Conservation (phyloP, 169 alveolate species). For the Plasmodium malariae region DNA sequence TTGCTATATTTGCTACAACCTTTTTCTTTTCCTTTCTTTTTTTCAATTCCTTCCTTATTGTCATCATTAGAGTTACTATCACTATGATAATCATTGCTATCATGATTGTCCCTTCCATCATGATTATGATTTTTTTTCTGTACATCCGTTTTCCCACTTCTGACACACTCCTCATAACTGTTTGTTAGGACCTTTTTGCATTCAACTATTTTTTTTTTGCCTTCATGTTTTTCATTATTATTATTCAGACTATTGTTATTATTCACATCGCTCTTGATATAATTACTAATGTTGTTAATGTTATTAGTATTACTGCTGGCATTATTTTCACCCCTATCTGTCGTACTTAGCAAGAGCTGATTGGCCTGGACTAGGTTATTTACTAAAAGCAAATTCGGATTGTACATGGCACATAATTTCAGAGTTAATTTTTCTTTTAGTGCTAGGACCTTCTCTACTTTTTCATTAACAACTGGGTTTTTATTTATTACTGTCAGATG, state of each 20-base stretch:
- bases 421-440: constrained; percentile 67
- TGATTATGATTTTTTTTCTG: background rate
- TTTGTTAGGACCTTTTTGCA: background rate
- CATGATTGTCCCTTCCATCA: too few relatives aligned
- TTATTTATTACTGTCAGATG: background rate
- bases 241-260: background rate
- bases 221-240: background rate
- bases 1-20: constrained; percentile 24
- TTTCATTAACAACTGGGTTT: constrained; percentile 66
- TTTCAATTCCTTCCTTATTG: background rate
- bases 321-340: background rate
- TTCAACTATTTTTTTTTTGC: background rate
- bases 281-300: background rate
- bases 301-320: background rate
- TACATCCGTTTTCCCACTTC: background rate
- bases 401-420: constrained; percentile 76
- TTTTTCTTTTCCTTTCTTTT: constrained; percentile 6
- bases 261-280: background rate
- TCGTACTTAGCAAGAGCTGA: background rate
- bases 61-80: background rate
- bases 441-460: constrained; percentile 76
- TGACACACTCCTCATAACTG: background rate
- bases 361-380: constrained; percentile 37
- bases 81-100: too few relatives aligned
- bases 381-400: constrained; percentile 32